Conservation (phyloP, 768 basidiomycete species). For the Pleurotus salmoneostramineus region DNA sequence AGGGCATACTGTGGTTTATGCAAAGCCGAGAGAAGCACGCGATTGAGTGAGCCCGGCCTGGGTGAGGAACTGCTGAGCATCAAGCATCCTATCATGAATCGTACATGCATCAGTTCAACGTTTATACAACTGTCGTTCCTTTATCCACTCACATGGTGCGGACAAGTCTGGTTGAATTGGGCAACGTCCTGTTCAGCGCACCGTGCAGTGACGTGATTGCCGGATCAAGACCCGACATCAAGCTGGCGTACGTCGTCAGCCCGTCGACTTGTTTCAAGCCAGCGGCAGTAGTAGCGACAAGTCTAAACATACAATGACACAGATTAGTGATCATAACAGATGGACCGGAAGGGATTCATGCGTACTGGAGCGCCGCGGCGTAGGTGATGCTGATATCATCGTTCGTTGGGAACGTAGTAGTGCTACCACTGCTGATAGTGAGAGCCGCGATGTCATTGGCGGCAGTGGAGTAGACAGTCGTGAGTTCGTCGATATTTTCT, state of each 20-base stretch:
- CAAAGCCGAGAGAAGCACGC: conserved; percentile 26
- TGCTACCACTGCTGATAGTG: conserved; percentile 26
- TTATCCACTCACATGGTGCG: conserved; percentile 22
- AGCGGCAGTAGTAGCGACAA: conserved; percentile 24
- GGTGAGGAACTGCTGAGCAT: conserved; percentile 29
- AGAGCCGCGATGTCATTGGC: conserved; percentile 16
- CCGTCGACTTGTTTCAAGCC: conserved; percentile 18
- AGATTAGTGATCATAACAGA: background rate
- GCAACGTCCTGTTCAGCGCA: conserved; percentile 27
- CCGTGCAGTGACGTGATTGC: conserved; percentile 18
- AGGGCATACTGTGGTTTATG: background rate
- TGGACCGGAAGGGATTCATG: background rate
- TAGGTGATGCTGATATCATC: conserved; percentile 28
- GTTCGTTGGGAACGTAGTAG: conserved; percentile 26
- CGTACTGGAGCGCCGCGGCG: conserved; percentile 26
- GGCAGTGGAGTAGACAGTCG: conserved; percentile 21
- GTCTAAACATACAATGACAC: conserved; percentile 11
- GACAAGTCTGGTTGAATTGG: conserved; percentile 20
- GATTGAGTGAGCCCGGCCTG: conserved; percentile 29
- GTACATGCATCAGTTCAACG: too few species aligned
- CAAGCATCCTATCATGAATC: conserved; percentile 25
- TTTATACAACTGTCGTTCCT: background rate
- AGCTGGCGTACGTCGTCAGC: conserved; percentile 22
- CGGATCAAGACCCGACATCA: conserved; percentile 25
- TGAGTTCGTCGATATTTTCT: conserved; percentile 19